Percentiles rank a stretch among this genome's conserved stretches.
These are phyloP conservation scores for Panellus pusillus DNA, from an alignment of 768 basidiomycete species.

Conservation along the genomic window DNA sequence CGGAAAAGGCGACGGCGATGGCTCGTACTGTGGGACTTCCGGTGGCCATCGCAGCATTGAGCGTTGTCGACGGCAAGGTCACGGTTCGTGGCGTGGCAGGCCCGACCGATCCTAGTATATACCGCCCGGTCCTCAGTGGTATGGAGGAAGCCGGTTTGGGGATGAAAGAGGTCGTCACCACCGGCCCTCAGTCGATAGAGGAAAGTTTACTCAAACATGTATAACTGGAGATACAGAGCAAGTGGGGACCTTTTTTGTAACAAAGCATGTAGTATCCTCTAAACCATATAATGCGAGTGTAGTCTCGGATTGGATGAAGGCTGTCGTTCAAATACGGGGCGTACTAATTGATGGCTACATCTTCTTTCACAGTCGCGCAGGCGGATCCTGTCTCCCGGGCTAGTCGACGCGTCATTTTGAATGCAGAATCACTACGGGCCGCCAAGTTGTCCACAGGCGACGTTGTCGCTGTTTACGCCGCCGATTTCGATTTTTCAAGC, in stretches of 20 bases:
- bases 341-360: constrained; percentile 3
- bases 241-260: too few species aligned
- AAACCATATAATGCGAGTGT: too few species aligned
- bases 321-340: too few species aligned
- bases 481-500: constrained; percentile 25
- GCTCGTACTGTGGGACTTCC: constrained; percentile 88
- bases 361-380: constrained; percentile 10
- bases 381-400: constrained; percentile 41
- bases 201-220: not conserved
- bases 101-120: constrained; percentile 63
- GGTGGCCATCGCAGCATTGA: constrained; percentile 77
- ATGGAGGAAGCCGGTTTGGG: constrained; percentile 55
- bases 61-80: constrained; percentile 62
- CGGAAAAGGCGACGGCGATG: constrained; percentile 72
- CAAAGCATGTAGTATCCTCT: too few species aligned
- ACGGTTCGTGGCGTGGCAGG: constrained; percentile 62
- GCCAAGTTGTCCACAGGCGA: constrained; percentile 70
- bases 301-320: too few species aligned
- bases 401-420: constrained; percentile 62
- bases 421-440: constrained; percentile 59
- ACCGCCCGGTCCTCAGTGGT: constrained; percentile 58
- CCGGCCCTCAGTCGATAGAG: constrained; percentile 21
- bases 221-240: not conserved
- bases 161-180: constrained; percentile 40
- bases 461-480: constrained; percentile 53